Base-by-base conservation (phyloP, 495 filamentous ascomycete species). In the Neurospora sp. region DNA sequence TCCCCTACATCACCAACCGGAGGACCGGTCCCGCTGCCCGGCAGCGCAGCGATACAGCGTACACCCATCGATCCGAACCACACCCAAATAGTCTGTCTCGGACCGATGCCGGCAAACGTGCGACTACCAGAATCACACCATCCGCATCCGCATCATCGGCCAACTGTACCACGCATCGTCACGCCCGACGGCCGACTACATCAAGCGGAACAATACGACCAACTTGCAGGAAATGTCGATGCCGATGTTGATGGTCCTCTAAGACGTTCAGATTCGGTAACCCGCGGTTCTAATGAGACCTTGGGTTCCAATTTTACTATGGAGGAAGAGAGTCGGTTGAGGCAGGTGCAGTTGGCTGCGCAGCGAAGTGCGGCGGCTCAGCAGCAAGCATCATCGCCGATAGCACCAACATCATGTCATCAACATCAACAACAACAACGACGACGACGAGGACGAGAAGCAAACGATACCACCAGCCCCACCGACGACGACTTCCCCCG, bases 261-360 rank as follows among this genome's bases (percentile, higher is more conserved):
- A 1, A 68, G 75, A 11, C 77, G 72, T 40, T 74, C 75, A 11
- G 74, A 74, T 12, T 73, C 72, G 5, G 44, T 65, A 2, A 71
- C 48, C 2, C 76, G 80, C 37, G 78, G 80, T 4, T 82, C 82
- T n/a, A 83, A 75, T 39, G 82, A 83, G 39, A 85, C 85, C 4
- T 72, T 87, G 11, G 85, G 86, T 31, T 86, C 84, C 69, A 85
- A 87, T 71, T 88, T 81, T 70, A 88, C 86, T 0, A 78, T 84
- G 20, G 83, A 85, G 46, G 83, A 88, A 59, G 83, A 84, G 73
- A 68, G 69, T n/a, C 73, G 72, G 4, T 35, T 77, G 14, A 72
- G 65, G 40, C 70, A 72, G 12, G 77, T 76, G 38, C 74, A 74
- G n/a, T 59, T 73, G 41, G 61, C 73, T 31, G 39, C 68, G 8